Evolutionary conservation across 352 stramenopile genomes (phyloP), one percentile per base, ranked within the genome.

Genomic region (Phytophthora nicotianae): DNA sequence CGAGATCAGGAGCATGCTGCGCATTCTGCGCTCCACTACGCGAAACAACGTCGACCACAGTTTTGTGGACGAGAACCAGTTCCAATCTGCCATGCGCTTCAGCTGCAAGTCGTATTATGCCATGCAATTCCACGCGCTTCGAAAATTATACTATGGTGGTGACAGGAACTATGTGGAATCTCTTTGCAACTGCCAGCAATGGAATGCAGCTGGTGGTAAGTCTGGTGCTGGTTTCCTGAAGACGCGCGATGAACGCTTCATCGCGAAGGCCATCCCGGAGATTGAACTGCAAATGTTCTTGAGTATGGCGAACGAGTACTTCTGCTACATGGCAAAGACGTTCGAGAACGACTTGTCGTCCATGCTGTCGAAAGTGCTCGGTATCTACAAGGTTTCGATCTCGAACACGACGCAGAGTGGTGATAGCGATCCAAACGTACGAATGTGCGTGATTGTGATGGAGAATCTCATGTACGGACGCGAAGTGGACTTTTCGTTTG

Each of bases 241-340:
- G 65, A 96, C 88, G 7, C 72, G 73, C n/a, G 88, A 96, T 46
- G 77, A 96, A 60, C 81, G 88, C 8, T 96, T 96, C 40, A 93
- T 96, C 32, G 84, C 85, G 2, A 96, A 96, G 51, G 88, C 82
- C 1, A 94, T 96, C 45, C 86, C 88, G 1, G 78, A 91, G 50
- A 95, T 93, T 24, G 85, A 96, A 46, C 58, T 96, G 14, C 84
- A 94, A 46, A 95, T 96, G 88, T 96, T 96, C 51, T 59, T 96
- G 57, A 94, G 86, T 45, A 93, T 95, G 84, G 86, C 86, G 43
- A 92, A 91, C 66, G 87, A 93, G 52, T 96, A 96, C 58, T 96
- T 96, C 53, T 78, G 80, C 50, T 95, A 96, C 70, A 91, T 96
- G 82, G 88, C 86, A 2, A 94, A 92, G 56, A 91, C 84, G 6